Base-by-base conservation (phyloP, 208 protist species). In the Leishmania guyanensis region DNA sequence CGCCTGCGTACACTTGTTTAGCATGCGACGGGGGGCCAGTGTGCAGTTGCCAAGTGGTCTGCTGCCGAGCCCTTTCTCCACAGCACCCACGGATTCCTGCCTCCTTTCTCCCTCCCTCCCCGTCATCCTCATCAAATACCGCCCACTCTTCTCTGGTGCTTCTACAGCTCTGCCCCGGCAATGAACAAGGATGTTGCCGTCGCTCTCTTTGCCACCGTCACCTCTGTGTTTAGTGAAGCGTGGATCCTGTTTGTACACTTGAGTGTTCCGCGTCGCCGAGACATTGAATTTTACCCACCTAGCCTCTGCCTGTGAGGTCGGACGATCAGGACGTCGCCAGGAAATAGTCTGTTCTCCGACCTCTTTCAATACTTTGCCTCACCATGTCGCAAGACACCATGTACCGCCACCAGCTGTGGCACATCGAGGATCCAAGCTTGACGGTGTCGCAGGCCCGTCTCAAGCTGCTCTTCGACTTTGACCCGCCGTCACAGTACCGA, bases 381-480 rank as follows among this genome's bases (percentile, higher is more conserved):
- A 6, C 36, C n/a, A 92, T 95, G 81, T 96, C 93, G 17, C 77
- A 78, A 48, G 93, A 96, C 54, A 92, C 88, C 2, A 84, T 87
- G 53, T 96, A 96, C 69, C 77, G 84, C 1, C 90, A 95, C 83
- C 84, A 79, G 2, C 82, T 91, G 66, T 96, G 91, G 91, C 84
- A 92, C 74, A 86, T 93, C n/a, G 91, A 95, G 60, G 90, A 91
- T 48, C 87, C 91, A 0, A 94, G 90, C 3, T 82, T 95, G 50
- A 80, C 86, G 29, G 87, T 92, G 53, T 76, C 84, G 0, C 85
- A 89, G 58, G 89, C 88, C 12, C 90, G 86, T 16, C 82, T 96
- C 8, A 91, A 96, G 79, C 89, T 96, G 5, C 84, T 95, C 48
- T 81, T 91, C 17, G 91, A 95, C 77, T 96, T 96, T 75, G 93